These are phyloP conservation scores for Triglochin maritima DNA, from an alignment of 106 monocot genomes.

Conservation along the genomic window DNA sequence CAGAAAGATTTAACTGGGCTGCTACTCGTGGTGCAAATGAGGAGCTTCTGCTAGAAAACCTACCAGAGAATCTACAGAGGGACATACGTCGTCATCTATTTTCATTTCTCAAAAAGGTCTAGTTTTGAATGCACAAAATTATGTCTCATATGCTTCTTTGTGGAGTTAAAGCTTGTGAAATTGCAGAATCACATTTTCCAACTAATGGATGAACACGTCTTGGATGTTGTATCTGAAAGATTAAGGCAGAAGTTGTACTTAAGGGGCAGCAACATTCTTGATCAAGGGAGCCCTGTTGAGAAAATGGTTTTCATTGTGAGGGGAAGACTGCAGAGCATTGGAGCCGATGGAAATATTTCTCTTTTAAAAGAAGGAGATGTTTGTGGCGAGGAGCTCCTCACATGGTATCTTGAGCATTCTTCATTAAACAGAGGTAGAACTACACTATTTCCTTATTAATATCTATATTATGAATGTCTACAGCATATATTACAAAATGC, in stretches of 20 bases:
- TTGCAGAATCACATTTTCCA: slow-evolving; percentile 58
- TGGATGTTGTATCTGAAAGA: slow-evolving; percentile 61
- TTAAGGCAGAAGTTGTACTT: slow-evolving; percentile 67
- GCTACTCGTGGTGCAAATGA: slow-evolving; percentile 74
- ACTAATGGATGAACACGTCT: slow-evolving; percentile 58
- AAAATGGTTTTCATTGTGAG: slow-evolving; percentile 91
- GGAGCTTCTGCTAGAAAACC: slow-evolving; percentile 45
- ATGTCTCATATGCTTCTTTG: not conserved
- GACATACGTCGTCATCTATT: slow-evolving; percentile 69
- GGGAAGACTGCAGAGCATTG: slow-evolving; percentile 61
- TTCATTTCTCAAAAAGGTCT: slow-evolving; percentile 62
- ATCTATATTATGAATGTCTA: not conserved
- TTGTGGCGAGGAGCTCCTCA: slow-evolving; percentile 87
- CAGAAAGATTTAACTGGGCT: slow-evolving; percentile 67
- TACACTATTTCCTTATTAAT: not conserved
- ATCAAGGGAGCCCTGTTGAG: slow-evolving; percentile 48
- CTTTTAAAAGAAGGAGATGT: slow-evolving; percentile 72
- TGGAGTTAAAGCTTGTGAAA: not conserved
- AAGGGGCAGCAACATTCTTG: slow-evolving; percentile 48
- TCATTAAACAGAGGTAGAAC: slow-evolving; percentile 40
- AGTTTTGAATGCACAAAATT: not conserved
- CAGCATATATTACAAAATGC: not conserved
- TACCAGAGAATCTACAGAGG: slow-evolving; percentile 70
- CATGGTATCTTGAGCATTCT: slow-evolving; percentile 78
- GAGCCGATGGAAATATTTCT: slow-evolving; percentile 39